Conservation (phyloP, 345 rosid genomes). For the Sisymbrium irio region DNA sequence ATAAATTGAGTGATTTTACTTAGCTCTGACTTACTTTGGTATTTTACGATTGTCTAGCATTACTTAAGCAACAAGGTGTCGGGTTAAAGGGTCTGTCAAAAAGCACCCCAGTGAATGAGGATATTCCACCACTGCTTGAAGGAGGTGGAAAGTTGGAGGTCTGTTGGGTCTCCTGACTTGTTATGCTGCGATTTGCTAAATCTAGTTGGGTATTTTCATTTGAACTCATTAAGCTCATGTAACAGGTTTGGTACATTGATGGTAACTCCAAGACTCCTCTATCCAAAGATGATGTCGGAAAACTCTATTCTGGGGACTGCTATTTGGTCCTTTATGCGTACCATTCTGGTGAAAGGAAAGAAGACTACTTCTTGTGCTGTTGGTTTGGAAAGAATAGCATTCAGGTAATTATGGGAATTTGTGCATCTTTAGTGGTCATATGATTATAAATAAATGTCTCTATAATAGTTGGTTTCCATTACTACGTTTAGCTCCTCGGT, state of each 20-base stretch:
- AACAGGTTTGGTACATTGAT: conserved; percentile 86
- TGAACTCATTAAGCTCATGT: conserved; percentile 12
- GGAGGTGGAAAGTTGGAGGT: conserved; percentile 99
- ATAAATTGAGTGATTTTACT: not conserved
- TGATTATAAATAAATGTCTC: not conserved
- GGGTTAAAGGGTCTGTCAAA: conserved; percentile 81
- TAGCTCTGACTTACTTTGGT: conserved; percentile 13
- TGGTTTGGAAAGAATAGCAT: conserved; percentile 92
- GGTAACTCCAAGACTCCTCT: conserved; percentile 75
- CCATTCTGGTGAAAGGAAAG: conserved; percentile 96
- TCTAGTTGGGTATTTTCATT: not conserved
- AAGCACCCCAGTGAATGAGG: conserved; percentile 74
- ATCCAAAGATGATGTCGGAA: conserved; percentile 80
- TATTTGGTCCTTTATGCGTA: conserved; percentile 83
- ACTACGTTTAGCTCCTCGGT: not conserved
- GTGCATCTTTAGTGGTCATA: conserved; percentile 12
- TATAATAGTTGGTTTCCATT: not conserved
- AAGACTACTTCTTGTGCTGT: conserved; percentile 84
- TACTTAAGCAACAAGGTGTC: conserved; percentile 93
- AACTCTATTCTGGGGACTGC: conserved; percentile 95
- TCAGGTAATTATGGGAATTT: conserved; percentile 55
- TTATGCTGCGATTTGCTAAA: conserved; percentile 4
- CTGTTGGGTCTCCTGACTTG: conserved; percentile 19
- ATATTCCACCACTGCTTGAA: conserved; percentile 93
- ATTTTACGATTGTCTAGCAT: conserved; percentile 49